Percentiles rank a stretch among this genome's conserved stretches.
Evolutionary conservation across 2,329 filamentous ascomycete genomes (phyloP).

Genomic region (Pseudogymnoascus sp.): DNA sequence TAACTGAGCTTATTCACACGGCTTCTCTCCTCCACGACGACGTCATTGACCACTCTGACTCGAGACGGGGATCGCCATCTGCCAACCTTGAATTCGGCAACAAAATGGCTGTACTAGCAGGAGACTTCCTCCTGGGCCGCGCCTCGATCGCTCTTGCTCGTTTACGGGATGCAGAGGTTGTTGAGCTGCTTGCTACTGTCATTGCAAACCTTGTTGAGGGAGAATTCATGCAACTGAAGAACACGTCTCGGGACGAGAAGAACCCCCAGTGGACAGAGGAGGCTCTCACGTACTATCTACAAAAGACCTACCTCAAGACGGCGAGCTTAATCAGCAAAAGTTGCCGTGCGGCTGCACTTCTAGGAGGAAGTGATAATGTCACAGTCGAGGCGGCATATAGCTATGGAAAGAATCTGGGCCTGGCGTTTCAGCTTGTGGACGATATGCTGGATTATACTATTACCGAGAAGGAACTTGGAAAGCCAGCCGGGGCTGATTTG

Average conservation of each 20-base stretch:
- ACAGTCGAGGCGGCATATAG: conserved; percentile 86
- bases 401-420: conserved; percentile 86
- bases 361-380: conserved; percentile 66
- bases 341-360: conserved; percentile 78
- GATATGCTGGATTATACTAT: conserved; percentile 97
- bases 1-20: conserved; percentile 95
- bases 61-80: conserved; percentile 73
- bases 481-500: conserved; percentile 88
- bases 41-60: conserved; percentile 87
- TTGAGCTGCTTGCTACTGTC: conserved; percentile 87
- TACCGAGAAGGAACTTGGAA: conserved; percentile 75
- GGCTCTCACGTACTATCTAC: conserved; percentile 83
- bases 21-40: conserved; percentile 95
- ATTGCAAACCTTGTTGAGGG: conserved; percentile 97
- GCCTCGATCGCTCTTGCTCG: conserved; percentile 90
- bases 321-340: conserved; percentile 94
- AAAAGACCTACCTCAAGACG: conserved; percentile 97
- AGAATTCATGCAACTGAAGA: conserved; percentile 99
- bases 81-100: conserved; percentile 96
- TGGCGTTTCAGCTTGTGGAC: conserved; percentile 96
- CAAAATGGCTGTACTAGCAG: conserved; percentile 96
- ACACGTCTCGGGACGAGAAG: conserved; percentile 80
- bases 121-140: conserved; percentile 89
- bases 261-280: conserved; percentile 82
- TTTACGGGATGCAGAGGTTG: conserved; percentile 85